Base-by-base conservation (phyloP, 257 asterid species). In the Plectranthus barbatus region DNA sequence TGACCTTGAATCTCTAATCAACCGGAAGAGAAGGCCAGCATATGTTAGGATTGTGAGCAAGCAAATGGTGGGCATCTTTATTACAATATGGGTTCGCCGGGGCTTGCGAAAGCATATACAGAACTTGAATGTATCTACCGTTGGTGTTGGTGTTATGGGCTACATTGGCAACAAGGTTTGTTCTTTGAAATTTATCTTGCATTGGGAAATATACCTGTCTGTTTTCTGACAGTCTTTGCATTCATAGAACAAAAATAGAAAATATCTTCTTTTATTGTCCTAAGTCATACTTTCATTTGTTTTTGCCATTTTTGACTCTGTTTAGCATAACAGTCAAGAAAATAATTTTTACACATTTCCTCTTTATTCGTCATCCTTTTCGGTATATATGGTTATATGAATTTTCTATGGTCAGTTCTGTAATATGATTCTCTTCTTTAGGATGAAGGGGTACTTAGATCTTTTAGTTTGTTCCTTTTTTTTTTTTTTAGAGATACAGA, bases 131-230 rank as follows among this genome's bases (percentile, higher is more conserved):
- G 95, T 91, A 55, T 86, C 92, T 21, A 68, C 95, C 13, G 98
- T 91, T 55, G 98, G 98, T 67, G 98, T 91, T 64, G 98, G 98
- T 63, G 92, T 81, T 36, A 84, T 91, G 98, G 98, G 98, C 64
- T 91, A 77, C 81, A 88, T 91, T 12, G 98, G 98, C 67, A 91
- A 91, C 92, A 91, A 91, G 98, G 98, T 91, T 46, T 56, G 74
- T 59, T 71, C 53, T 69, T 77, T 75, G 45, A 39, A 34, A 39
- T 37, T 60, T 51, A 44, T 62, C 45, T 68, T 60, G 54, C 62
- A 48, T 42, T 56, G 39, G 57, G 45, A 6, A 49, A 36, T 8
- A 15, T 31, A 17, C 4, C 13, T 18, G 60, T 9, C 44, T 23
- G 56, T 66, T 29, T 13, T 58, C 53, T 37, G 31, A 41, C 37